Percentiles rank a stretch among this genome's conserved stretches.
phyloP scores from a whole-genome alignment of 179 eudicot species.

The Beta lomatogona region DNA sequence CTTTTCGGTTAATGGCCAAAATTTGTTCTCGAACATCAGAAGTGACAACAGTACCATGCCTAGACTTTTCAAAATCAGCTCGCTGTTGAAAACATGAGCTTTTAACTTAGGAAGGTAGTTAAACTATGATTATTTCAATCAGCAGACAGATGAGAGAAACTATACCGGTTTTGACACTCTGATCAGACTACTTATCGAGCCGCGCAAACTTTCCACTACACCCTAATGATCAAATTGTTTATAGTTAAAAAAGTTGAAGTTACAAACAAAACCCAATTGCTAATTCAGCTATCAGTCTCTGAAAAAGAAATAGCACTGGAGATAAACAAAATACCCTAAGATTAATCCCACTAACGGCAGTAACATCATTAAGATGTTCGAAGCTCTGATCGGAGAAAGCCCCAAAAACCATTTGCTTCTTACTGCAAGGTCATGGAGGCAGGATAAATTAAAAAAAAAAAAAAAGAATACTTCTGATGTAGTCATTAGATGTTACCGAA shows the following conservation, averaged over 20 bases:
- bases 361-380: slow-evolving; percentile 98
- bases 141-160: slow-evolving; percentile 11
- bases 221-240: slow-evolving; percentile 52
- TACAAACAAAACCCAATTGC: neutral
- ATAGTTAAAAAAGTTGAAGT: slow-evolving; percentile 1
- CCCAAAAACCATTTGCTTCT: slow-evolving; percentile 91
- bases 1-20: slow-evolving; percentile 68
- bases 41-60: slow-evolving; percentile 64
- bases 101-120: neutral
- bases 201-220: slow-evolving; percentile 96
- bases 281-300: neutral
- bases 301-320: slow-evolving; percentile 18
- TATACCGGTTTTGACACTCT: slow-evolving; percentile 87
- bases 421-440: slow-evolving; percentile 47
- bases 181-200: slow-evolving; percentile 71
- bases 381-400: slow-evolving; percentile 79
- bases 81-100: slow-evolving; percentile 46
- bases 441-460: neutral
- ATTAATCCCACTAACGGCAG: slow-evolving; percentile 98
- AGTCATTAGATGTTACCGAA: neutral
- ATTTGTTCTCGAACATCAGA: slow-evolving; percentile 89
- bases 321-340: slow-evolving; percentile 62
- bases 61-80: slow-evolving; percentile 80
- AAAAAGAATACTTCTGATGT: slow-evolving; percentile 29
- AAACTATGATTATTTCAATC: neutral